Evolutionary conservation across 2,329 filamentous ascomycete species (phyloP).

Genomic region (Diaporthe amygdali): DNA sequence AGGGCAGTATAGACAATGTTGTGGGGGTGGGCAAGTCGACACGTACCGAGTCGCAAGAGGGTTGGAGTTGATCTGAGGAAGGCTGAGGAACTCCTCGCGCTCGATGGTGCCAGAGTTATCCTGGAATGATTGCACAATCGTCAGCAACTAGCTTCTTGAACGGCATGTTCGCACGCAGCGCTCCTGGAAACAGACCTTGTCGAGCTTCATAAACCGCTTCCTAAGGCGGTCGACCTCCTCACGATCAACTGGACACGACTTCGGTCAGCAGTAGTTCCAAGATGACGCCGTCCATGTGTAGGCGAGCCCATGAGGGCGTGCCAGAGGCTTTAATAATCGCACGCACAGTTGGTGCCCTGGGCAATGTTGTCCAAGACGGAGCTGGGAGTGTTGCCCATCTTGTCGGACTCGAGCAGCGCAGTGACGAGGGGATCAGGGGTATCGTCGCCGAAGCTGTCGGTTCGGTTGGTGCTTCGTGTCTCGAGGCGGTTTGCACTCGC

Average conservation of each 20-base stretch:
- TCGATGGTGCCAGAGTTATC: conserved; percentile 98
- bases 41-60: conserved; percentile 88
- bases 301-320: neutral
- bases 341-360: conserved; percentile 89
- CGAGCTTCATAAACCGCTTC: conserved; percentile 99
- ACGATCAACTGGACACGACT: conserved; percentile 74
- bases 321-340: neutral
- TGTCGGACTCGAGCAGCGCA: conserved; percentile 13
- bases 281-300: neutral
- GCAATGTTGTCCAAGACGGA: conserved; percentile 93
- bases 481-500: conserved; percentile 3
- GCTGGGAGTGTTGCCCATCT: conserved; percentile 73
- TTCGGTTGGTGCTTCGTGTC: neutral
- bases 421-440: neutral
- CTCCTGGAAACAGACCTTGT: conserved; percentile 71
- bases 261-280: neutral
- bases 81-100: conserved; percentile 95
- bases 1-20: neutral
- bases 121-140: conserved; percentile 48
- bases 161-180: neutral
- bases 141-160: neutral
- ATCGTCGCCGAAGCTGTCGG: neutral
- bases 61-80: conserved; percentile 97
- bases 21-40: neutral
- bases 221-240: conserved; percentile 95